Base-by-base conservation (phyloP, 1,284 basidiomycete genomes). In the Ustilago loliicola region DNA sequence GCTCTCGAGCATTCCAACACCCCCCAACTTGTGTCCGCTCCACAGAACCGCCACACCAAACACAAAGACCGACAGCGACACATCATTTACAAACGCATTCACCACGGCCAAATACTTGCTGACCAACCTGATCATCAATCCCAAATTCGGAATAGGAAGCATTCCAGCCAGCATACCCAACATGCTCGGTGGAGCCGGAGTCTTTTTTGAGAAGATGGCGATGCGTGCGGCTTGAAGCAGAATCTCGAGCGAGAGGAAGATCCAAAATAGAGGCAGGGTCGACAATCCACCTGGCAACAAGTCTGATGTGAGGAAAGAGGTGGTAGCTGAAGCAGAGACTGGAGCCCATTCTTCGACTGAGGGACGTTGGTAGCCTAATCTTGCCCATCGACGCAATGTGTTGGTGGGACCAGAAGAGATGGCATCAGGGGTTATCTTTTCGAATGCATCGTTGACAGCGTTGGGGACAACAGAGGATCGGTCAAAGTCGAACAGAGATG, bases 241-340 rank as follows among this genome's bases (percentile, higher is more conserved):
- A 11, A 85, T 29, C 47, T 85, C 84, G 55, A 86, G 69, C 11
- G 80, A 66, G 34, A 85, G 63, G 52, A 86, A 84, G 66, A 85
- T 77, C 77, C 78, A 85, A 57, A 85, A 86, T 27, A 85, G 64
- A 17, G 85, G 85, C 23, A 78, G 32, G 3, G 62, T 21, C 1
- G 69, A 34, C 1, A 62, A 25, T 48, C 25, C n/a, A 19, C 23
- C 10, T 27, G 52, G 60, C 8, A 60, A 15, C 17, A 66, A 50
- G 8, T 8, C n/a, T 19, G 55, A 51, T 11, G 54, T 50, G 11
- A 58, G 25, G 32, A 54, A 40, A 13, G 50, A 45, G 17, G 51
- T 47, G 50, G 51, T 23, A 8, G 66, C 38, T 15, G 36, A 34
- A 1, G 54, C 38, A 6, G 59, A 45, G 55, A 52, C 15, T 23